Conservation (phyloP, 768 basidiomycete species). For the Mycena maculata region DNA sequence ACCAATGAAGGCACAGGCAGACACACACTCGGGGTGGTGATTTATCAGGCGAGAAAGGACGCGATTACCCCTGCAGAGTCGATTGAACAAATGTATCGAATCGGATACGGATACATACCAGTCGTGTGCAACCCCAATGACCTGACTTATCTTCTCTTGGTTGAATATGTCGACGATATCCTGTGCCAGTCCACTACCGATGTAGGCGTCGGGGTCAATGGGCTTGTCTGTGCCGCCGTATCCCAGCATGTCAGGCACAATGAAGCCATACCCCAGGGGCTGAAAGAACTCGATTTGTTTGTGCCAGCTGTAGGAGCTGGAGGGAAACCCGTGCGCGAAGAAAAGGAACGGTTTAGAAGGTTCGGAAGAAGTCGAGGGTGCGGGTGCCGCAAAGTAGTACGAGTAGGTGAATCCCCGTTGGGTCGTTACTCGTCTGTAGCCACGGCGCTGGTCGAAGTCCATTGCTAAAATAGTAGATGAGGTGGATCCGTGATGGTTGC, state of each 20-base stretch:
- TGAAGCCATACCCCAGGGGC: not conserved
- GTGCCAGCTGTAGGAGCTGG: not conserved
- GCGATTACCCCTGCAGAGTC: slow-evolving; percentile 48
- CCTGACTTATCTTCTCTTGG: slow-evolving; percentile 45
- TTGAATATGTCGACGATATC: slow-evolving; percentile 55
- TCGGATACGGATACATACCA: slow-evolving; percentile 40
- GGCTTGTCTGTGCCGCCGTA: slow-evolving; percentile 20
- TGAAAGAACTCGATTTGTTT: not conserved
- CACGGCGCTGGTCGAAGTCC: not conserved
- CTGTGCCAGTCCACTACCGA: slow-evolving; percentile 38
- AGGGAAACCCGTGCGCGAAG: not conserved
- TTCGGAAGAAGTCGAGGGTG: not conserved
- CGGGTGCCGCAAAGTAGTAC: not conserved
- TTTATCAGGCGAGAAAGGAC: slow-evolving; percentile 50
- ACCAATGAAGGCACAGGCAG: slow-evolving; percentile 54
- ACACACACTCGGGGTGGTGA: slow-evolving; percentile 51
- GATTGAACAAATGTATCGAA: not conserved
- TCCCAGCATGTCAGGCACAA: not conserved
- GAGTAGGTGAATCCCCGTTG: not conserved
- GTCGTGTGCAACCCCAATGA: slow-evolving; percentile 54
- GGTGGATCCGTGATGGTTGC: no score
- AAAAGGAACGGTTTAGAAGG: not conserved
- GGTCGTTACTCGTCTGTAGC: not conserved
- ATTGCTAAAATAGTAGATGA: no score
- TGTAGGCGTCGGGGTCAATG: slow-evolving; percentile 39